Base-by-base conservation (phyloP, 2,329 filamentous ascomycete genomes). In the Dactylellina haptotyla region DNA sequence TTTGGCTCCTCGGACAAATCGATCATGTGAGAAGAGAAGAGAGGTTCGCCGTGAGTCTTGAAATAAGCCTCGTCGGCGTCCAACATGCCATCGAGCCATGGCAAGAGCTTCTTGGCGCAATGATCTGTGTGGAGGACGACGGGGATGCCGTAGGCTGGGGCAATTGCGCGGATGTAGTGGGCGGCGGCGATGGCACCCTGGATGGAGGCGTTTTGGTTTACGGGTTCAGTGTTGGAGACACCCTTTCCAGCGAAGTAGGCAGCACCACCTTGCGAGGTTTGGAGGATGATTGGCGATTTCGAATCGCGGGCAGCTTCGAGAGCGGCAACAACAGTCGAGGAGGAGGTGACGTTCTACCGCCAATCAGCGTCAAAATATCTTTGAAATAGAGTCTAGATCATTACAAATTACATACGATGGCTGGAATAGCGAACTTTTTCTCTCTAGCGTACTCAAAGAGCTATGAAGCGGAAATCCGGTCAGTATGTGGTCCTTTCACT, bases 61-160 rank as follows among this genome's bases (percentile, higher is more conserved):
- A 96, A 97, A 86, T 93, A 94, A 74, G 85, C 86, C 88, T 98
- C 95, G 80, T 98, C 95, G 79, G 89, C 94, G 76, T 95, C 93
- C 79, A 98, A 84, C 89, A 97, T 93, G 82, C 93, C 93, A 81
- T 97, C 93, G 81, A 98, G 86, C 94, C 94, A 98, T 75, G 95
- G 95, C 67, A 98, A 89, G 72, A 98, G 92, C 89, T 98, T 98
- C 91, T 98, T 98, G 81, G 95, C 94, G 84, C 94, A 97, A 87
- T 98, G 95, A 83, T 99, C 95, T 81, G 94, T 96, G 88, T 97
- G 93, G 73, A 98, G 89, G 79, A 98, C 86, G 78, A 97, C 92
- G 80, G 94, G 94, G 77, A 98, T 85, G 78, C 90, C 92, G 84
- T 99, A 99, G 78, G 87, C 79, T 75, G 94, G 92, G 58, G 95